These are phyloP conservation scores for Phytophthora idaei DNA, from an alignment of 352 stramenopile species.

Conservation along the genomic window DNA sequence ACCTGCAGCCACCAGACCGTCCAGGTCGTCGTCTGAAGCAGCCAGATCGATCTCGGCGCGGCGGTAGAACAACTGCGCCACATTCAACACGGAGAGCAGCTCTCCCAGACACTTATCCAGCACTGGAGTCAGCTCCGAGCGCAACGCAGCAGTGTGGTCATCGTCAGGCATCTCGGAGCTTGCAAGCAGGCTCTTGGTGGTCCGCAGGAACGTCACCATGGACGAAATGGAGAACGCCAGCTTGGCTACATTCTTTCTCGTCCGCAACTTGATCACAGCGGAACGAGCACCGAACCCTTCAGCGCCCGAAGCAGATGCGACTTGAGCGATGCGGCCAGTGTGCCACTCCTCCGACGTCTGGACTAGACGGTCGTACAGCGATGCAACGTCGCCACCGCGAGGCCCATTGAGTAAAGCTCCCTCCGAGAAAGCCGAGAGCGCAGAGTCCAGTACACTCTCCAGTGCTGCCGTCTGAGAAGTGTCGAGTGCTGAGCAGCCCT, in stretches of 20 bases:
- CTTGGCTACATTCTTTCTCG: constrained; percentile 53
- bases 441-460: constrained; percentile 63
- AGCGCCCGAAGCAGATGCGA: constrained; percentile 20
- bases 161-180: constrained; percentile 38
- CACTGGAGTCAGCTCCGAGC: constrained; percentile 37
- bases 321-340: constrained; percentile 23
- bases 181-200: constrained; percentile 35
- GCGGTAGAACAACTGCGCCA: constrained; percentile 66
- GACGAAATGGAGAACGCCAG: constrained; percentile 62
- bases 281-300: constrained; percentile 67
- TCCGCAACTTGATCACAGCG: constrained; percentile 68
- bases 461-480: constrained; percentile 45
- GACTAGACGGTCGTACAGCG: constrained; percentile 62
- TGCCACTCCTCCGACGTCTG: constrained; percentile 67
- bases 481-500: constrained; percentile 53
- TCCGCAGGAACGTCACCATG: constrained; percentile 56
- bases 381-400: constrained; percentile 38
- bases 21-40: constrained; percentile 68
- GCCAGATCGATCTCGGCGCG: constrained; percentile 74
- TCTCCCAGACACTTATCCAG: constrained; percentile 56
- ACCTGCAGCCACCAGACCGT: constrained; percentile 62
- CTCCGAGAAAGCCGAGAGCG: constrained; percentile 60
- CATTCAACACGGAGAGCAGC: constrained; percentile 47
- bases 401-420: constrained; percentile 49
- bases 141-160: constrained; percentile 33